Conservation (phyloP, 2,329 filamentous ascomycete species). For the Colletotrichum horii region DNA sequence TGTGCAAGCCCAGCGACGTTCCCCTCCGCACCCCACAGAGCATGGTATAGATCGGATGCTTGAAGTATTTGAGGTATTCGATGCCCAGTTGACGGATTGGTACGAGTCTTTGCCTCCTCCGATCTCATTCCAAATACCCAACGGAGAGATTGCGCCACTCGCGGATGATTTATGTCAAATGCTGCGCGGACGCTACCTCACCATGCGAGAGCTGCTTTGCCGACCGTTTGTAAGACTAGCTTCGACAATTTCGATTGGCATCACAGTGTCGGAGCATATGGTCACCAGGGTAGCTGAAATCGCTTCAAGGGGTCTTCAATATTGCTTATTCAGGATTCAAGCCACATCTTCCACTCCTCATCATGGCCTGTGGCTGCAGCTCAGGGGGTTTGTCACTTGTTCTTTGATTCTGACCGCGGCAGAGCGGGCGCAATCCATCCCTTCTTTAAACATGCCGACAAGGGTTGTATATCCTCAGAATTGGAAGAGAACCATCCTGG, state of each 20-base stretch:
- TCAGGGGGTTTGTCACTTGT: slow-evolving; percentile 16
- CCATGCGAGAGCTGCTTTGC: slow-evolving; percentile 3
- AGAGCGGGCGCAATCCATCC: slow-evolving; percentile 6
- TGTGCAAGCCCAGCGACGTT: not conserved
- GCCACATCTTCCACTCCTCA: not conserved
- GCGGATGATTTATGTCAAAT: slow-evolving; percentile 16
- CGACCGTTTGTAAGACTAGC: slow-evolving; percentile 15
- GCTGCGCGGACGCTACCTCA: slow-evolving; percentile 8
- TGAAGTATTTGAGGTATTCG: slow-evolving; percentile 13
- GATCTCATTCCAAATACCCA: slow-evolving; percentile 14
- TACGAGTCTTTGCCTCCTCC: slow-evolving; percentile 2
- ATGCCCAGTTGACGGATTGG: slow-evolving; percentile 19
- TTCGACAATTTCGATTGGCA: slow-evolving; percentile 7
- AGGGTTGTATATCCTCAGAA: slow-evolving; percentile 2
- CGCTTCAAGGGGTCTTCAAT: slow-evolving; percentile 7
- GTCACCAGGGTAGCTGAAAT: not conserved
- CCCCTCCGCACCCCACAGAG: not conserved
- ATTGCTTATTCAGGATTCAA: slow-evolving; percentile 13
- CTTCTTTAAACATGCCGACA: slow-evolving; percentile 12
- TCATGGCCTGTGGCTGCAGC: slow-evolving; percentile 11
- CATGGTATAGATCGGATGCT: slow-evolving; percentile 19
- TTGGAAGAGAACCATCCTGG: slow-evolving; percentile 3
- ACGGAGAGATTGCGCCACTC: not conserved
- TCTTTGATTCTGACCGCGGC: slow-evolving; percentile 12
- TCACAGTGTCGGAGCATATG: not conserved